Conservation (phyloP, 2,329 filamentous ascomycete genomes). For the Alternaria brassicae region DNA sequence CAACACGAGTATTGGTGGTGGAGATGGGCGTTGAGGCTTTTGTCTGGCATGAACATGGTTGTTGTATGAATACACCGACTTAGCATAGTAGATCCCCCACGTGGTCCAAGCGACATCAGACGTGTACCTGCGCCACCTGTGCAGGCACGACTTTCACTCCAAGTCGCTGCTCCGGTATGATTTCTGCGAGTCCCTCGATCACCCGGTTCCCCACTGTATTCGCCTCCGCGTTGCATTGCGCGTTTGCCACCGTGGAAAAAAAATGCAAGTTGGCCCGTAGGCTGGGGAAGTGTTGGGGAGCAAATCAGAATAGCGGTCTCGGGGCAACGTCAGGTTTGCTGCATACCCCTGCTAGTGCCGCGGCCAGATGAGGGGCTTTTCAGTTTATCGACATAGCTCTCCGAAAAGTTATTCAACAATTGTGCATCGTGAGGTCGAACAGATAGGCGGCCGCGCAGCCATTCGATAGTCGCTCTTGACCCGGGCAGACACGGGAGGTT, state of each 20-base stretch:
- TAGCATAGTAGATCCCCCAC: constrained; percentile 22
- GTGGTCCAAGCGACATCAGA: constrained; percentile 19
- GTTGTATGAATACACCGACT: not conserved
- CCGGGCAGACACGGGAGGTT: constrained; percentile 3
- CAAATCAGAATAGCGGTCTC: constrained; percentile 20
- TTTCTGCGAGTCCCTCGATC: not conserved
- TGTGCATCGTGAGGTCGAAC: constrained; percentile 32
- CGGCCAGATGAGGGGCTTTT: constrained; percentile 30
- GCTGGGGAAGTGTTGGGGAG: constrained; percentile 35
- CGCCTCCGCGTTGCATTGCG: constrained; percentile 6
- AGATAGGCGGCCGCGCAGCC: constrained; percentile 7
- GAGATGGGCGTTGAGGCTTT: not conserved
- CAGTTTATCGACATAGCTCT: constrained; percentile 32
- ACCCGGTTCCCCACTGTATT: not conserved
- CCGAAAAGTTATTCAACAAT: constrained; percentile 36
- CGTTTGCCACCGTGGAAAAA: constrained; percentile 28
- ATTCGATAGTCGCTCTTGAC: constrained; percentile 7
- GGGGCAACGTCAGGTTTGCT: constrained; percentile 21
- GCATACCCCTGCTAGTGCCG: constrained; percentile 25
- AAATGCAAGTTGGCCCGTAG: constrained; percentile 6
- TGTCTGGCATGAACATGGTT: constrained; percentile 8
- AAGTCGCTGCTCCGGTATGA: not conserved
- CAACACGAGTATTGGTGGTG: not conserved
- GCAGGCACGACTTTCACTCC: not conserved
- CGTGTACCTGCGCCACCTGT: constrained; percentile 7